Percentiles rank a stretch among this genome's conserved stretches.
These are phyloP conservation scores for Pichia nakasei DNA, from an alignment of 805 yeast genomes.

Conservation along the genomic window DNA sequence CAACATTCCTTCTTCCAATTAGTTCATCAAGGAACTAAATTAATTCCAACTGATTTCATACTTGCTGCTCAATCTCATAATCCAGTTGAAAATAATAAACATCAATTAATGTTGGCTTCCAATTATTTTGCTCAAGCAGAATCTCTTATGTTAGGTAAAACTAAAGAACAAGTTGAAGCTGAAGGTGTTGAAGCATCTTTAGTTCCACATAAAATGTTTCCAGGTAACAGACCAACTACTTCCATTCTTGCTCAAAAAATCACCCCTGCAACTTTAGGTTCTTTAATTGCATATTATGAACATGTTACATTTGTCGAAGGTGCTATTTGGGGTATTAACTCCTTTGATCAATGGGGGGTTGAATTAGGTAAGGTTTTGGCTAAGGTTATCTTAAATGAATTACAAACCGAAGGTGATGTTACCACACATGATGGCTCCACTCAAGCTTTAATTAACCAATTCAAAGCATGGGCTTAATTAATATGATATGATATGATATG, in stretches of 20 bases:
- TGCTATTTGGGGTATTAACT: constrained; percentile 98
- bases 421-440: constrained; percentile 83
- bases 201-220: constrained; percentile 91
- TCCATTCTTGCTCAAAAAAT: constrained; percentile 91
- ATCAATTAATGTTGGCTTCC: constrained; percentile 97
- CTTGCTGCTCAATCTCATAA: constrained; percentile 96
- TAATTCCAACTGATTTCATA: constrained; percentile 95
- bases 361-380: constrained; percentile 98
- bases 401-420: constrained; percentile 51
- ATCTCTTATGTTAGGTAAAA: constrained; percentile 94
- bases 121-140: constrained; percentile 98
- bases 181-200: constrained; percentile 80
- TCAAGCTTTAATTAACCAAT: constrained; percentile 87
- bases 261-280: constrained; percentile 94
- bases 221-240: constrained; percentile 99
- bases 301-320: constrained; percentile 97
- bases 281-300: constrained; percentile 96
- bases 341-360: constrained; percentile 99
- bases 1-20: constrained; percentile 99
- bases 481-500: too few relatives aligned
- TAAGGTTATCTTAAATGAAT: constrained; percentile 87
- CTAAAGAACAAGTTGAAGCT: constrained; percentile 68
- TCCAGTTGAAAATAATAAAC: constrained; percentile 89
- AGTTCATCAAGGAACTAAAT: constrained; percentile 97
- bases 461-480: constrained; percentile 71